Evolutionary conservation across 2,329 filamentous ascomycete species (phyloP), one percentile per base, ranked within the genome.

Genomic region (Aciculosporium take): DNA sequence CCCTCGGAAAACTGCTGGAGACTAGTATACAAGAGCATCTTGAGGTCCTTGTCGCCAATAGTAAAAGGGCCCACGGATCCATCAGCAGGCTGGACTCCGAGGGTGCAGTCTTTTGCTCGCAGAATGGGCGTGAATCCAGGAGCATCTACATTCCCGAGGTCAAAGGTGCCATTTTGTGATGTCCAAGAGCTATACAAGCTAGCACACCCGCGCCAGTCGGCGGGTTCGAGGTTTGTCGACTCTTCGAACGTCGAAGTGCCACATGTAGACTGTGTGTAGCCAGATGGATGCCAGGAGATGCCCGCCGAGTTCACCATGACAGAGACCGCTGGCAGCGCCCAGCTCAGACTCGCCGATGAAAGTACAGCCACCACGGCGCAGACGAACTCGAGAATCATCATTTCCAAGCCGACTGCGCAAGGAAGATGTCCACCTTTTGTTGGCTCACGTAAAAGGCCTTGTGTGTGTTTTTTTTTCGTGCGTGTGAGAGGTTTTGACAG

Each of bases 151-250:
- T 39, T 28, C 15, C 41, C 43, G 39, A 60, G 40, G 37, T 37
- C 42, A 34, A 60, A 60, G 12, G 52, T 57, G n/a, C 57, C 57
- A 31, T 57, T 60, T 29, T 47, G 42, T 10, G 45, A 45, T 3
- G 48, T 48, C 51, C 56, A 59, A 2, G 46, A 43, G 37, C 55
- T 58, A 42, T 53, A 54, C 3, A 60, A 51, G 4, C 56, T 51
- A 17, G 55, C 56, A 29, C 57, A 60, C 39, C 53, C 48, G 13
- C 48, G 46, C 50, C 54, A 60, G 46, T 57, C 45, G 38, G 56
- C 57, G 23, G 53, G 49, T 18, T 45, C 45, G 35, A 46, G 43
- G 32, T 35, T 41, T 34, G 48, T 40, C 17, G 49, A 49, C 7
- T 47, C 34, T 28, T 34, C 17, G 44, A 54, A 58, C 6, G 51